phyloP scores from a whole-genome alignment of 2,329 filamentous ascomycete species.

The Fusarium multiceps region DNA sequence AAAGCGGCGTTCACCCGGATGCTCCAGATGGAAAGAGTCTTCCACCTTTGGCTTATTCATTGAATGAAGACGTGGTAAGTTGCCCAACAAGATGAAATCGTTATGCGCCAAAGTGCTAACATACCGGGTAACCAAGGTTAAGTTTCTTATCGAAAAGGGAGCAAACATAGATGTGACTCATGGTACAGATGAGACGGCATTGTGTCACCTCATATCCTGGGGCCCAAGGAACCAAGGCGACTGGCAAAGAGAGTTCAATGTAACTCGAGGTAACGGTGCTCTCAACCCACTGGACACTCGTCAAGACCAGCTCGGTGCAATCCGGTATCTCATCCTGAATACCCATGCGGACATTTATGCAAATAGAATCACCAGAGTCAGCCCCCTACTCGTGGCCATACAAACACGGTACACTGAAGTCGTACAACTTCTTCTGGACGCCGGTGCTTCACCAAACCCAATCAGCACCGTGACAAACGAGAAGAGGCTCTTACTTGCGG shows the following conservation, averaged over 20 bases:
- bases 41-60: slow-evolving; percentile 25
- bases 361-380: neutral
- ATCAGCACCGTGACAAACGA: neutral
- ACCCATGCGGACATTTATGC: slow-evolving; percentile 24
- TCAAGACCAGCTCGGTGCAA: slow-evolving; percentile 22
- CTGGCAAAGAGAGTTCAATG: slow-evolving; percentile 17
- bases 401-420: slow-evolving; percentile 12
- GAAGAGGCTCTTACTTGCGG: slow-evolving; percentile 24
- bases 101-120: slow-evolving; percentile 6
- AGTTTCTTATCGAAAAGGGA: slow-evolving; percentile 17
- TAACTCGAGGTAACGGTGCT: slow-evolving; percentile 14
- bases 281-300: slow-evolving; percentile 11
- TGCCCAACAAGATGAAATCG: neutral
- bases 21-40: slow-evolving; percentile 2
- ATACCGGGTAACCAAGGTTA: slow-evolving; percentile 1
- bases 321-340: slow-evolving; percentile 25
- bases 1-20: slow-evolving; percentile 10
- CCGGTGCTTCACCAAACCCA: slow-evolving; percentile 36
- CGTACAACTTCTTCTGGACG: slow-evolving; percentile 27
- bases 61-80: slow-evolving; percentile 34
- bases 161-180: slow-evolving; percentile 19
- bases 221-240: slow-evolving; percentile 1
- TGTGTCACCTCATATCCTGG: slow-evolving; percentile 25
- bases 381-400: slow-evolving; percentile 17
- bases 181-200: slow-evolving; percentile 13